Base-by-base conservation (phyloP, 768 basidiomycete genomes). In the Tulasnella sp. region DNA sequence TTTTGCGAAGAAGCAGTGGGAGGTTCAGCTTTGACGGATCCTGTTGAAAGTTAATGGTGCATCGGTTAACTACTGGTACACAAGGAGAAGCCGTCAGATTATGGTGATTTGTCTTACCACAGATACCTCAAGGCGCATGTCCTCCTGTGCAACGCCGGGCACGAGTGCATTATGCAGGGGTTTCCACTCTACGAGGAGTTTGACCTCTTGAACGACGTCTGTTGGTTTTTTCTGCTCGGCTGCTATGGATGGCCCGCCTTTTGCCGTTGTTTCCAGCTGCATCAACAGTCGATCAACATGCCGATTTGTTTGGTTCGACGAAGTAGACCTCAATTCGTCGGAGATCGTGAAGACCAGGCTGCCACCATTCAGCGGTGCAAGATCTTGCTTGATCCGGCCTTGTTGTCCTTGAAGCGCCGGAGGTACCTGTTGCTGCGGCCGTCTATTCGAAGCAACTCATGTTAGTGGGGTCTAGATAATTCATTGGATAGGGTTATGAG, bases 181-280 rank as follows among this genome's bases (percentile, higher is more conserved):
- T 66, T 87, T 83, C 92, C 92, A 96, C 54, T 74, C 75, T 11
- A 87, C 82, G n/a, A 78, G 72, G 53, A 93, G 83, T 29, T 73
- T 76, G 47, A 86, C 71, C 45, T 78, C 78, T 68, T 94, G 83
- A 1, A 89, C 80, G 62, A 86, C 79, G 66, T 94, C 91, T 29
- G 51, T 65, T 19, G 66, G 65, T 30, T 26, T 80, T 73, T 19
- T 79, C 75, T 0, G 83, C 77, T 2, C 80, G 74, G 48, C 30
- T 5, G 23, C 29, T 15, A 32, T 32, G 2, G 24, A 34, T 11
- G 50, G 38, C 1, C 60, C 62, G 13, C 56, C 59, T 21, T 58
- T 63, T 15, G 51, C 24, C 23, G 67, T 34, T 24, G 63, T 44
- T 26, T 64, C 64, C 45, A 70, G 26, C 23, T 67, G 32, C 24